Conservation (phyloP, 164 flowering plant species). For the grape (Vitis vinifera) region ASM3070453v1 NC_081822.1:4785001-4785500, state of each 20-base stretch:
- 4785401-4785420: background rate
- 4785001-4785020: background rate
- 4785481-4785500: constrained; percentile 23
- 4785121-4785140: constrained; percentile 24
- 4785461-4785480: background rate
- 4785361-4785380: constrained; percentile 1
- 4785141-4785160: constrained; percentile 25
- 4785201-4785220: background rate
- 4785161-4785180: constrained; percentile 15
- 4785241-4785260: constrained; percentile 33
- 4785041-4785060: constrained; percentile 30
- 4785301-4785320: constrained; percentile 44
- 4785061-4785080: background rate
- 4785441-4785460: background rate
- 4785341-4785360: constrained; percentile 7
- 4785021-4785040: constrained; percentile 23
- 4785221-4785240: constrained; percentile 4
- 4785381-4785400: too few relatives aligned
- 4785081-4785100: constrained; percentile 4
- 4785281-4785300: constrained; percentile 44
- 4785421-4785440: too few relatives aligned
- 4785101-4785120: background rate
- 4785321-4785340: background rate
- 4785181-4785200: constrained; percentile 21
- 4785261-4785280: constrained; percentile 51